These are phyloP conservation scores for Aspergillus costaricaensis DNA, from an alignment of 2,329 filamentous ascomycete species.

Conservation along the genomic window DNA sequence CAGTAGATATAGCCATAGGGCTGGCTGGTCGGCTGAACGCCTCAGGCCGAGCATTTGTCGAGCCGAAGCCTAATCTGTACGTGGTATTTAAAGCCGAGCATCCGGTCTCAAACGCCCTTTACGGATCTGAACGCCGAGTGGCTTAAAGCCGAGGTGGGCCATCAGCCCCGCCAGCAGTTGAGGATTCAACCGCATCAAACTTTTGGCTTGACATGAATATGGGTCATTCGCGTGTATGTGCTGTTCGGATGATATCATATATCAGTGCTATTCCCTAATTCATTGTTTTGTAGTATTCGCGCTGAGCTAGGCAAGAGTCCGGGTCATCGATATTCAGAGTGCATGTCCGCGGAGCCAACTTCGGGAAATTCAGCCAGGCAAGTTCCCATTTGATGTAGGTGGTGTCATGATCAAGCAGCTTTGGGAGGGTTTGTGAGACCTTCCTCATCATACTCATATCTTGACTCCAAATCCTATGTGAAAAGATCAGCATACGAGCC, in stretches of 20 bases:
- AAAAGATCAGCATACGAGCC: conserved; percentile 25
- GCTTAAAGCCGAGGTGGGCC: background rate
- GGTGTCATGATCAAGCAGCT: background rate
- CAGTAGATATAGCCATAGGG: background rate
- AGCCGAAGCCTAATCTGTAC: background rate
- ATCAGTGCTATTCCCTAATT: background rate
- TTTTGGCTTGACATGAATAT: background rate
- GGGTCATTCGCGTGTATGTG: background rate
- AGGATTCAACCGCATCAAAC: background rate
- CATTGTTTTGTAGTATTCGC: no score
- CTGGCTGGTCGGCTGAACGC: background rate
- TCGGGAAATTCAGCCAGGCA: background rate
- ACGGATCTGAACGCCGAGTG: background rate
- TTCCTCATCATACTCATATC: conserved; percentile 23
- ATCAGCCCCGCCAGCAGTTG: background rate
- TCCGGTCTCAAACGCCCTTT: background rate
- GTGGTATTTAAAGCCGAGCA: background rate
- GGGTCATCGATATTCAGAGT: no score
- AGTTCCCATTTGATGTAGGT: background rate
- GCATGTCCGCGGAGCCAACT: no score
- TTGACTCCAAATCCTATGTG: conserved; percentile 21
- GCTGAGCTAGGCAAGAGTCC: no score
- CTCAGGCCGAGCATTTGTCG: background rate
- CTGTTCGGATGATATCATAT: background rate
- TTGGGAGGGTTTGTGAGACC: conserved; percentile 8